Conservation (phyloP, 192 early-diverging fungal species). For the Spizellomyces punctatus region DNA sequence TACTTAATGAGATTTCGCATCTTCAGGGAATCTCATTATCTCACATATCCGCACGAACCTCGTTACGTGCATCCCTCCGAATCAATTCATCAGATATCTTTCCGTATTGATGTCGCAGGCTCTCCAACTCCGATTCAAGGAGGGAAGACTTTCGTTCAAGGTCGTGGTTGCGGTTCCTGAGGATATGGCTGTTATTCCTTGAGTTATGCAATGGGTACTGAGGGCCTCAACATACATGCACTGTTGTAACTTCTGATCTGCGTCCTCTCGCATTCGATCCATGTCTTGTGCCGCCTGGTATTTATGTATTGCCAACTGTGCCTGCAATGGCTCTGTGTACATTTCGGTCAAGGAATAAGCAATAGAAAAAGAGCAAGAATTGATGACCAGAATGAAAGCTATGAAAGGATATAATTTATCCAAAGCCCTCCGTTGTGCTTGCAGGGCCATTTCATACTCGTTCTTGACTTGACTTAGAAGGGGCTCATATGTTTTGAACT, state of each 20-base stretch:
- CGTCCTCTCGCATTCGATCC: slow-evolving; percentile 25
- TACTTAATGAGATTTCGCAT: not conserved
- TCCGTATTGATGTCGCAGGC: slow-evolving; percentile 22
- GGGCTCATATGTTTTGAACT: slow-evolving; percentile 60
- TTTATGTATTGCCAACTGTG: slow-evolving; percentile 37
- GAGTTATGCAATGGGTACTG: no score
- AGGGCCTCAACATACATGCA: slow-evolving; percentile 20
- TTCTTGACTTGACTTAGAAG: slow-evolving; percentile 56
- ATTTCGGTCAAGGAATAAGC: not conserved
- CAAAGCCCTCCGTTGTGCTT: slow-evolving; percentile 33
- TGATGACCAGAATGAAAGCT: not conserved
- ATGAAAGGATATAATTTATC: slow-evolving; percentile 31
- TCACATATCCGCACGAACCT: slow-evolving; percentile 4
- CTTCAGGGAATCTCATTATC: no score
- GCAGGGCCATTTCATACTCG: slow-evolving; percentile 52
- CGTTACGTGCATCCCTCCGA: slow-evolving; percentile 24
- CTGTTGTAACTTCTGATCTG: slow-evolving; percentile 7
- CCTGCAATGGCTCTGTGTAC: slow-evolving; percentile 9
- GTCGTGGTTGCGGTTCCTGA: slow-evolving; percentile 23
- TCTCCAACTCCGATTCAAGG: slow-evolving; percentile 31
- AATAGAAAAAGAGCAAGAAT: not conserved
- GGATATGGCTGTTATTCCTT: not conserved
- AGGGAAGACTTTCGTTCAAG: slow-evolving; percentile 25
- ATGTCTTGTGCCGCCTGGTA: slow-evolving; percentile 46
- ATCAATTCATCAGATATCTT: slow-evolving; percentile 32